Percentiles rank a stretch among this genome's conserved stretches.
These are phyloP conservation scores for Chlamydomonas eustigma DNA, from an alignment of 139 green algal genomes.

Conservation along the genomic window DNA sequence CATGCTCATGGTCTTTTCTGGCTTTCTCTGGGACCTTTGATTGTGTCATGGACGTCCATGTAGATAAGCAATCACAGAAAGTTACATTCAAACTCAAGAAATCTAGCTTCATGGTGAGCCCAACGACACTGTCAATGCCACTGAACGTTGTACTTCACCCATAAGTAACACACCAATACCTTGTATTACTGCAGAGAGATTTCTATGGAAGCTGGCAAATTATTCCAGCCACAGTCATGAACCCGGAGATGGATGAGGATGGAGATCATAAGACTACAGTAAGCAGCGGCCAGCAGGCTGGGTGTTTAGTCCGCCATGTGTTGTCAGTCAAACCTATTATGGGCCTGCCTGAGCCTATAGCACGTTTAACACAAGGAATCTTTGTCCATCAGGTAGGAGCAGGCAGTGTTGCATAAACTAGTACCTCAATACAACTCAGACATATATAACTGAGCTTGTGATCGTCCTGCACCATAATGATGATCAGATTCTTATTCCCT, in stretches of 20 bases:
- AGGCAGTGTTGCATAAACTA: no score
- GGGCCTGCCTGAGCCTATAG: constrained; percentile 25
- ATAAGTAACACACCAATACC: no score
- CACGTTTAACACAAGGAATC: not conserved
- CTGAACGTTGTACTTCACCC: no score
- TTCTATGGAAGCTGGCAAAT: constrained; percentile 36
- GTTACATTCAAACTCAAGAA: constrained; percentile 49
- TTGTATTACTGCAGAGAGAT: constrained; percentile 11
- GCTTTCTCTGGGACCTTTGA: constrained; percentile 53
- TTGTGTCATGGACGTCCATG: constrained; percentile 35
- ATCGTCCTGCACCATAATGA: no score
- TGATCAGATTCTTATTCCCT: no score
- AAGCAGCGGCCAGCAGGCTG: no score
- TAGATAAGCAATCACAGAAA: constrained; percentile 10
- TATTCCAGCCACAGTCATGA: not conserved
- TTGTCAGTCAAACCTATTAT: constrained; percentile 51
- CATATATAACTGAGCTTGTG: no score
- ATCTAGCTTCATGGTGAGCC: constrained; percentile 46
- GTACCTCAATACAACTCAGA: no score
- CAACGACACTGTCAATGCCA: not conserved
- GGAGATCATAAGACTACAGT: no score
- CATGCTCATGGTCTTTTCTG: constrained; percentile 51
- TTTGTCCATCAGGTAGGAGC: constrained; percentile 2
- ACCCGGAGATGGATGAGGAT: not conserved
- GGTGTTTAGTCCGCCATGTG: constrained; percentile 49